Evolutionary conservation across 2,329 filamentous ascomycete genomes (phyloP).

Genomic region (Sordariomycetes sp.): DNA sequence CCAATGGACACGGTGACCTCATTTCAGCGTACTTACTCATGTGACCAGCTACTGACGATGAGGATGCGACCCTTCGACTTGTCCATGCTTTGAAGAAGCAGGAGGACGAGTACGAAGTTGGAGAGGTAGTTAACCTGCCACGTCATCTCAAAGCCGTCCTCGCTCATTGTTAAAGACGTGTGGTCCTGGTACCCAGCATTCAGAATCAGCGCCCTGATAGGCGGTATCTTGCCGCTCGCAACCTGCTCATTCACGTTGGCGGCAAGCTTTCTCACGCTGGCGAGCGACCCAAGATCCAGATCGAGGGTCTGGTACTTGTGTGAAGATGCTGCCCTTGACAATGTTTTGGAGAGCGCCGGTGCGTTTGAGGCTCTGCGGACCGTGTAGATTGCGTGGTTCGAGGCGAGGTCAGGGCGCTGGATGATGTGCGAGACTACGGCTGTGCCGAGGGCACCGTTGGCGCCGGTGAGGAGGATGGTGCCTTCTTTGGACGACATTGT

Average conservation of each 20-base stretch:
- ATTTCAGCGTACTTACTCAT: constrained; percentile 17
- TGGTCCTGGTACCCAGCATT: constrained; percentile 16
- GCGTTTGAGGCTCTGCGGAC: constrained; percentile 23
- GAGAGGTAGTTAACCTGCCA: constrained; percentile 23
- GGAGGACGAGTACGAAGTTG: constrained; percentile 17
- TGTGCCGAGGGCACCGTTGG: constrained; percentile 28
- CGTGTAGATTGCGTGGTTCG: constrained; percentile 23
- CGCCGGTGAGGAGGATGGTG: constrained; percentile 25
- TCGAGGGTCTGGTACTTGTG: constrained; percentile 22
- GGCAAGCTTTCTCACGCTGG: constrained; percentile 15
- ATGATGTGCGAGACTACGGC: constrained; percentile 20
- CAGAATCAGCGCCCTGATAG: constrained; percentile 27
- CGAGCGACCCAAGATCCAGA: constrained; percentile 20
- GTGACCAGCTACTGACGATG: constrained; percentile 20
- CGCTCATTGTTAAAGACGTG: constrained; percentile 9
- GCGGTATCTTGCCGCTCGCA: constrained; percentile 21
- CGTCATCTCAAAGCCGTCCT: constrained; percentile 19
- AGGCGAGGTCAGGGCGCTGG: constrained; percentile 16
- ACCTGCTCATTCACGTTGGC: constrained; percentile 18
- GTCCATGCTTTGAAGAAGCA: constrained; percentile 22
- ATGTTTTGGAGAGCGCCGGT: constrained; percentile 10
- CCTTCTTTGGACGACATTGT: too few species aligned
- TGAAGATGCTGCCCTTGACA: constrained; percentile 10
- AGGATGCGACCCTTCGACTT: constrained; percentile 15
- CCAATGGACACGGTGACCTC: neutral